Evolutionary conservation across 2,329 filamentous ascomycete species (phyloP).

Genomic region (Calonectria naviculata): DNA sequence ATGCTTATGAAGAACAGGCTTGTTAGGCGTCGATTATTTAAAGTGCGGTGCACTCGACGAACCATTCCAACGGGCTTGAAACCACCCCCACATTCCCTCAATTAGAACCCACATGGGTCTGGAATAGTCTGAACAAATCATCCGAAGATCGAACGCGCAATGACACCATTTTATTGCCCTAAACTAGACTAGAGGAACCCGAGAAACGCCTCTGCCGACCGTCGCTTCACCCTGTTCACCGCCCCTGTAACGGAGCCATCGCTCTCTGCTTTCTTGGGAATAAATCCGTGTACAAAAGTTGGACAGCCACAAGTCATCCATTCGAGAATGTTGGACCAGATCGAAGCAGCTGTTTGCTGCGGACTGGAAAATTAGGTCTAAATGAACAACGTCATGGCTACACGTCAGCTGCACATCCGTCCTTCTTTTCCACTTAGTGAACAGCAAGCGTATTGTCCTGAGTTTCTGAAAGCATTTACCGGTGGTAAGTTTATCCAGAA

Average conservation of each 20-base stretch:
- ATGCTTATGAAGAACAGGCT: no score
- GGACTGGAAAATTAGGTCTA: conserved; percentile 13
- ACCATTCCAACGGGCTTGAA: no score
- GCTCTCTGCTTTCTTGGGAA: neutral
- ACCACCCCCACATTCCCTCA: no score
- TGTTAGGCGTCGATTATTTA: no score
- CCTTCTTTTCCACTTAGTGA: neutral
- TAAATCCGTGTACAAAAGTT: conserved; percentile 2
- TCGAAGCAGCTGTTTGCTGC: neutral
- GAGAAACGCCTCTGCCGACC: neutral
- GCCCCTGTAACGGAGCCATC: conserved; percentile 4
- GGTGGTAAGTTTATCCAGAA: neutral
- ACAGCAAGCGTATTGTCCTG: conserved; percentile 7
- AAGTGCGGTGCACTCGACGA: no score
- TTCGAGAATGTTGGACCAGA: neutral
- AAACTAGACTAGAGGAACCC: neutral
- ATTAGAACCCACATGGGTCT: no score
- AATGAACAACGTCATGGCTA: neutral
- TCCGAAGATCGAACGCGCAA: no score
- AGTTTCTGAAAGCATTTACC: neutral
- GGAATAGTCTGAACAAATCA: no score
- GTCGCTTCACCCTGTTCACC: neutral
- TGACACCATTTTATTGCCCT: no score
- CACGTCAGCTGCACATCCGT: neutral
- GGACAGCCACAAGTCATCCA: neutral